A percentile compares a stretch with the other conserved stretches of the same genome.
Conservation (phyloP, 2,329 filamentous ascomycete species). For the Cryphonectria nitschkei region DNA sequence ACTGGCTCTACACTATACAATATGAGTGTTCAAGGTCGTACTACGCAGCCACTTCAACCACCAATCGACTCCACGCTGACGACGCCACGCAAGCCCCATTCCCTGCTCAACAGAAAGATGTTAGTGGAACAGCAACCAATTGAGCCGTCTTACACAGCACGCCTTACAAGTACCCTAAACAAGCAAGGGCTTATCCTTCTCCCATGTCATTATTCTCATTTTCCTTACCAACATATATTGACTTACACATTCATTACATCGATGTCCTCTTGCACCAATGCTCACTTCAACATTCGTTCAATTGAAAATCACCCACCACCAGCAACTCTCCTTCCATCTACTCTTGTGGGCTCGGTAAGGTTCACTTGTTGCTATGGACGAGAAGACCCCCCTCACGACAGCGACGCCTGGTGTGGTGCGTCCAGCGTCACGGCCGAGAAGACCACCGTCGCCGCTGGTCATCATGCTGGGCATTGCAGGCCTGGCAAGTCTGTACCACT, state of each 20-base stretch:
- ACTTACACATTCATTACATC: neutral
- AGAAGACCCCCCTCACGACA: neutral
- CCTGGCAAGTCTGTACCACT: constrained; percentile 16
- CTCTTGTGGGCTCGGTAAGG: neutral
- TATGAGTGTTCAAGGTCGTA: too few species aligned
- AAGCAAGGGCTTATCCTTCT: too few species aligned
- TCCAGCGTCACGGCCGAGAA: neutral
- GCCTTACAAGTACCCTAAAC: neutral
- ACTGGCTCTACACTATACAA: too few species aligned
- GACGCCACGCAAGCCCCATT: neutral
- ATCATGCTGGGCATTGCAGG: constrained; percentile 13
- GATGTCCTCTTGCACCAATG: neutral
- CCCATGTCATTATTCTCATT: too few species aligned
- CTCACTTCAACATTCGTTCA: neutral
- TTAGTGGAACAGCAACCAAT: neutral
- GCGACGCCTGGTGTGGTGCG: neutral
- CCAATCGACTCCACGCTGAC: neutral
- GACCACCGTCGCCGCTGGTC: constrained; percentile 3
- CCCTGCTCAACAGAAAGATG: neutral
- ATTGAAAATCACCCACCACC: neutral
- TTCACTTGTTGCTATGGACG: neutral
- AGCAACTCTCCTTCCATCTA: neutral
- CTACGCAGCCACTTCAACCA: too few species aligned
- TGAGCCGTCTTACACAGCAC: neutral
- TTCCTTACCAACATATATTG: neutral